phyloP scores from a whole-genome alignment of 2,329 filamentous ascomycete species.

The Colletotrichum scovillei region DNA sequence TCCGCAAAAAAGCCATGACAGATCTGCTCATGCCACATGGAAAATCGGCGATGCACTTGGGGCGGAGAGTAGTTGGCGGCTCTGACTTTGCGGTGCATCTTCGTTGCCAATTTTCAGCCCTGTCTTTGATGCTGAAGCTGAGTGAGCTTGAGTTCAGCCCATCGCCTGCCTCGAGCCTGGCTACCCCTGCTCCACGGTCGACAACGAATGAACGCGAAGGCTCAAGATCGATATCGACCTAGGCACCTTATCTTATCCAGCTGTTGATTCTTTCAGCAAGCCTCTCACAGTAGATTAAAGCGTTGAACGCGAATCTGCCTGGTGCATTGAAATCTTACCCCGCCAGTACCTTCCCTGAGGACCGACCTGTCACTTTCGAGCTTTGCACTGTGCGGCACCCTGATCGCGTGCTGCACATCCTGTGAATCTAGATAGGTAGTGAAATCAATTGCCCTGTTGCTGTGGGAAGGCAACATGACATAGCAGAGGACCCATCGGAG shows the following conservation, averaged over 20 bases:
- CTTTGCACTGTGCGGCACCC: not conserved
- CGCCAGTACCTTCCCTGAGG: not conserved
- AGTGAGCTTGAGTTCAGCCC: not conserved
- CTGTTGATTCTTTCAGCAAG: not conserved
- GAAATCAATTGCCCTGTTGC: not conserved
- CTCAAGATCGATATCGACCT: not conserved
- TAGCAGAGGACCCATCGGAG: not conserved
- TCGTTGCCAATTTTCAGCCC: slow-evolving; percentile 14
- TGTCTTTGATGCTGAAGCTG: slow-evolving; percentile 1
- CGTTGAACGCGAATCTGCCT: not conserved
- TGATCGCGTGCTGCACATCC: not conserved
- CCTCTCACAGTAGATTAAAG: not conserved
- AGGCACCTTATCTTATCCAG: not conserved
- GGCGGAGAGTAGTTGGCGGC: not conserved
- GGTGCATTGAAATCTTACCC: not conserved
- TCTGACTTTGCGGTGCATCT: not conserved
- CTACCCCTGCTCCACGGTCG: slow-evolving; percentile 4
- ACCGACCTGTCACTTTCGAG: too few species aligned
- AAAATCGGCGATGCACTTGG: slow-evolving; percentile 20
- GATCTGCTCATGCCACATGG: slow-evolving; percentile 19
- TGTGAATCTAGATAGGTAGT: not conserved
- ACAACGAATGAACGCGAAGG: not conserved
- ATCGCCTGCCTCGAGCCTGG: slow-evolving; percentile 8
- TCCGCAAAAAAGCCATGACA: slow-evolving; percentile 29
- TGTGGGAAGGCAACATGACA: not conserved